phyloP scores from a whole-genome alignment of 306 rosid species.

The Sicyos baderoa region DNA sequence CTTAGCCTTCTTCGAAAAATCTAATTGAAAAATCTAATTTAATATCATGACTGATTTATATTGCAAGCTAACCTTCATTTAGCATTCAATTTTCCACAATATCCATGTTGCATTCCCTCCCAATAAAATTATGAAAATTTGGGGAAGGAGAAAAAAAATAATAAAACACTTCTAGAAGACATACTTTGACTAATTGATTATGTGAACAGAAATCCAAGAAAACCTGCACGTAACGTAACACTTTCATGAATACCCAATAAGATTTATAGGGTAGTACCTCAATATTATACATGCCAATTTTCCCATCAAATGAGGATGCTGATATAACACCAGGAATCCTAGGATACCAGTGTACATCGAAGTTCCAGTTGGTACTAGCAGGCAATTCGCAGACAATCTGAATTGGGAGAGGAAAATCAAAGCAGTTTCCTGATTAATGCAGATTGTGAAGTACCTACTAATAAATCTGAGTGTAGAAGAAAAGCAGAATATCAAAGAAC shows the following conservation, averaged over 20 bases:
- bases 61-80: not conserved
- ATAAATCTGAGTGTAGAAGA: not conserved
- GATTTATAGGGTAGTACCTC: slow-evolving; percentile 46
- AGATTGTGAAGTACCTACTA: not conserved
- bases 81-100: not conserved
- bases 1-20: too few relatives aligned
- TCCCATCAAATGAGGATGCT: slow-evolving; percentile 97
- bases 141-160: not conserved
- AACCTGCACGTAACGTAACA: too few relatives aligned
- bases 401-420: slow-evolving; percentile 17
- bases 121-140: too few relatives aligned
- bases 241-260: not conserved
- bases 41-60: too few relatives aligned
- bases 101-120: too few relatives aligned
- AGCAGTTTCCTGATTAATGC: slow-evolving; percentile 13
- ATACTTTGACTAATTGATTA: not conserved
- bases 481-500: slow-evolving; percentile 19
- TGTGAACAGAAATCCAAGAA: too few relatives aligned
- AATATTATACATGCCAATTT: slow-evolving; percentile 81
- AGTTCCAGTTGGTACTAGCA: slow-evolving; percentile 91
- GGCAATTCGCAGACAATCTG: slow-evolving; percentile 95
- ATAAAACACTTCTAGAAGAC: not conserved
- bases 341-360: slow-evolving; percentile 94
- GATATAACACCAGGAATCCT: slow-evolving; percentile 90
- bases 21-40: too few relatives aligned